A percentile compares a stretch with the other conserved stretches of the same genome.
Conservation (phyloP, 495 filamentous ascomycete genomes). For the Penicillium waksmanii region DNA sequence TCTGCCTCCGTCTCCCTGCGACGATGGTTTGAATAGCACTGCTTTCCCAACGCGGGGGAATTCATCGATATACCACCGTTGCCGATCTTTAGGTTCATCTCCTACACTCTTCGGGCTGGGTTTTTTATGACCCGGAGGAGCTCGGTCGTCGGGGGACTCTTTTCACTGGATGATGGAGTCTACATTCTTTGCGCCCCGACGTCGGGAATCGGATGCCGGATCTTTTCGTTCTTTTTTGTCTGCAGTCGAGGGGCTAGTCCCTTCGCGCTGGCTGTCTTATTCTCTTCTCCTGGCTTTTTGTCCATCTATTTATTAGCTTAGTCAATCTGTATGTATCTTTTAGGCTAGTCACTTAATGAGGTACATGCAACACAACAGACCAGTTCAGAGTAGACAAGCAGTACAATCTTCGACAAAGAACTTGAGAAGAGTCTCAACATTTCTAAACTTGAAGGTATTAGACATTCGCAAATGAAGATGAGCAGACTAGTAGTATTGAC, state of each 20-base stretch:
- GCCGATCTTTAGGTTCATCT: constrained; percentile 50
- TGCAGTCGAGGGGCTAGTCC: constrained; percentile 26
- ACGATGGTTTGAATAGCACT: constrained; percentile 10
- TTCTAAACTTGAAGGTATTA: too few relatives aligned
- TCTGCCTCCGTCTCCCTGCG: constrained; percentile 14
- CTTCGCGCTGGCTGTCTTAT: constrained; percentile 24
- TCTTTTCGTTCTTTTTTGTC: constrained; percentile 20
- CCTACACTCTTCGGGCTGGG: constrained; percentile 52
- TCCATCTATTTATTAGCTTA: constrained; percentile 23
- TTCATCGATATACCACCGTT: constrained; percentile 11
- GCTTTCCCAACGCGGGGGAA: background rate
- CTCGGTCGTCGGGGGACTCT: constrained; percentile 38
- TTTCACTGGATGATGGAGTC: constrained; percentile 28
- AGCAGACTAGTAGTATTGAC: too few relatives aligned
- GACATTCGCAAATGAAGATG: too few relatives aligned
- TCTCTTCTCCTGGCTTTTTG: constrained; percentile 29
- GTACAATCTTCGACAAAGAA: too few relatives aligned
- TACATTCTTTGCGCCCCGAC: constrained; percentile 28
- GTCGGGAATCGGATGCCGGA: constrained; percentile 32
- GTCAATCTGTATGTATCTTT: constrained; percentile 33
- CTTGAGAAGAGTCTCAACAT: too few relatives aligned
- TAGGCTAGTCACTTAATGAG: constrained; percentile 16
- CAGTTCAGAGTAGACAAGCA: background rate
- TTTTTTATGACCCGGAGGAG: constrained; percentile 40
- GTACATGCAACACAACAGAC: constrained; percentile 21